Percentiles rank a stretch among this genome's conserved stretches.
Conservation (phyloP, 495 filamentous ascomycete genomes). For the Letharia columbiana region DNA sequence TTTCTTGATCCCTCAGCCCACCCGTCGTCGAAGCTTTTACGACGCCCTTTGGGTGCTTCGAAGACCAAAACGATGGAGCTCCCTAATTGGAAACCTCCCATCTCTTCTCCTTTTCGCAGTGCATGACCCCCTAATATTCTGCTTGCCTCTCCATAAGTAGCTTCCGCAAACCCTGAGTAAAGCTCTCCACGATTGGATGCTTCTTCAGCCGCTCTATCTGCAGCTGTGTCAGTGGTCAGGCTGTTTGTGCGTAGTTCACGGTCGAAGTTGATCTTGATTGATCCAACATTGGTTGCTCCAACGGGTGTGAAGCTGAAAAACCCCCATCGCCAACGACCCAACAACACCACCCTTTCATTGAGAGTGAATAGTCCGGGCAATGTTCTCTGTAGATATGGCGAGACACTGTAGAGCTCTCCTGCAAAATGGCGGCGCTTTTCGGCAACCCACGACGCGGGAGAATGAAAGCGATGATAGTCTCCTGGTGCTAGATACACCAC, state of each 20-base stretch:
- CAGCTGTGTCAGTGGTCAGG: conserved; percentile 79
- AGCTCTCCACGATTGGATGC: conserved; percentile 67
- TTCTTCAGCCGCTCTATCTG: conserved; percentile 69
- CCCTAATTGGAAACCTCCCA: conserved; percentile 95
- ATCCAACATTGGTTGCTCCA: conserved; percentile 97
- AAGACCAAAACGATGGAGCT: conserved; percentile 96
- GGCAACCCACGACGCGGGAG: conserved; percentile 86
- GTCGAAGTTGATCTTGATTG: conserved; percentile 96
- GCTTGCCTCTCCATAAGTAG: conserved; percentile 75
- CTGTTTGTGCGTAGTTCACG: conserved; percentile 88
- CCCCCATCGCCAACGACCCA: conserved; percentile 92
- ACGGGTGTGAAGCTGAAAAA: conserved; percentile 96
- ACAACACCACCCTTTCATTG: conserved; percentile 89
- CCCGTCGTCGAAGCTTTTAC: conserved; percentile 57
- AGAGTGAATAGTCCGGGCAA: conserved; percentile 90
- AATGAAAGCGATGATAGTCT: conserved; percentile 98
- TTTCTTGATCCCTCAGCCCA: conserved; percentile 44
- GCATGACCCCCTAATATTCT: conserved; percentile 72
- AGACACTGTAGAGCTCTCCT: conserved; percentile 90
- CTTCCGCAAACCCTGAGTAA: conserved; percentile 81
- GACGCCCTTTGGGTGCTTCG: conserved; percentile 68
- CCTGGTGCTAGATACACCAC: conserved; percentile 98
- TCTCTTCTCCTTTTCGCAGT: conserved; percentile 80
- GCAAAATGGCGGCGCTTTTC: conserved; percentile 90
- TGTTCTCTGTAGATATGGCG: conserved; percentile 84